Evolutionary conservation across 768 basidiomycete genomes (phyloP), one percentile per base, ranked within the genome.

Genomic region (Naganishia randhawae): DNA sequence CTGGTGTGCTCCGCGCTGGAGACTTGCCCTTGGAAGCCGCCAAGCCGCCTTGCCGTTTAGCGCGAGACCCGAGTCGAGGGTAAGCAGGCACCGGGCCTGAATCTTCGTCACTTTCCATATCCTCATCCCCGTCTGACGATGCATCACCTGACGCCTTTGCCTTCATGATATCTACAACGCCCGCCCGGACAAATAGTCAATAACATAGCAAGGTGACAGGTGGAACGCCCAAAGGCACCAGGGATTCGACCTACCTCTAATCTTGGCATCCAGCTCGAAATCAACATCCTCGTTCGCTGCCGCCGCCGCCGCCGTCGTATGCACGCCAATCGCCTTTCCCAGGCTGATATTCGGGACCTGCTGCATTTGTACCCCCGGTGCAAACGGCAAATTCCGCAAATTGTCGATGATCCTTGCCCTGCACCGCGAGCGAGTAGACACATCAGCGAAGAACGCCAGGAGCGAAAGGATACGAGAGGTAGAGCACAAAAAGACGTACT

Each of bases 341-440:
- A 81, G 50, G 0, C 72, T 67, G 16, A 90, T 86, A 48, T 84
- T 79, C 0, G 93, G 92, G 0, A 91, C 88, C 55, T 89, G 86
- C 27, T 93, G 91, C 83, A 95, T 85, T 51, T 86, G 87, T 0
- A 91, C 91, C 6, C 91, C 91, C 0, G 96, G 96, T 0, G 90
- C 91, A 65, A 85, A 84, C 3, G 84, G 85, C 50, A 90, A 77
- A 71, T 85, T 83, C 25, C 84, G 81, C 3, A 90, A 81, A 50
- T 85, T 84, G 52, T 85, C 83, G 50, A 88, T 76, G 67, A 85
- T 81, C 55, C 82, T 77, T 78, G 81, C 71, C 81, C 86, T 83
- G 73, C 78, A 78, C 61, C 48, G 41, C 42, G 53, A 62, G 33
- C 29, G 67, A 37, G 64, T 42, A n/a, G 42, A 39, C 10, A 25